Evolutionary conservation across 2,329 filamentous ascomycete species (phyloP).

Genomic region (Cercospora sesami): DNA sequence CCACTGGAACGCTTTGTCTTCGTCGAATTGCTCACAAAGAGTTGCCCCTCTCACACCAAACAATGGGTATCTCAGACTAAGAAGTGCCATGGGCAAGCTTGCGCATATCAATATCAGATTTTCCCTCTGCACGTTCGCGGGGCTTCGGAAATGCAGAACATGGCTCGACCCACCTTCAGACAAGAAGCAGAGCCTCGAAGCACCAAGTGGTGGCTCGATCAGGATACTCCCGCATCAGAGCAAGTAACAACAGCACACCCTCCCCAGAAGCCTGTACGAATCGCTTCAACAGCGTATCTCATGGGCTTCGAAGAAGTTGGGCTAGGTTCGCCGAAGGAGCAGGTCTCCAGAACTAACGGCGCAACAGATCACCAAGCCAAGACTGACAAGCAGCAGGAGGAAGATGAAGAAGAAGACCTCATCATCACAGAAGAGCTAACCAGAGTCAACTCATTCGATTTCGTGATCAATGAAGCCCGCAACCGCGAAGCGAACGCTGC

Average conservation of each 20-base stretch:
- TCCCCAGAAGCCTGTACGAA: neutral
- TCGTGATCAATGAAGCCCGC: constrained; percentile 12
- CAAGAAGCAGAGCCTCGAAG: neutral
- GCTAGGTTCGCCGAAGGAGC: neutral
- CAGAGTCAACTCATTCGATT: constrained; percentile 19
- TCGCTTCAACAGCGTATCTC: neutral
- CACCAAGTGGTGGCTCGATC: constrained; percentile 3
- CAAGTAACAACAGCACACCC: neutral
- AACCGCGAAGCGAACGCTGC: constrained; percentile 13
- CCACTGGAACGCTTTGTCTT: neutral
- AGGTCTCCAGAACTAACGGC: neutral
- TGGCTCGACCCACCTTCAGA: neutral
- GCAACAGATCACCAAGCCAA: neutral
- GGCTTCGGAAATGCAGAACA: neutral
- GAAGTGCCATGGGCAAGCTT: neutral
- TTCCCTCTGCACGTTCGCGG: neutral
- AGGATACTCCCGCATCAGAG: neutral
- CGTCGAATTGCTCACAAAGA: neutral
- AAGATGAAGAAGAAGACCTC: constrained; percentile 14
- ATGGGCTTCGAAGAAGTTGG: constrained; percentile 20
- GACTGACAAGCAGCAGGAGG: neutral
- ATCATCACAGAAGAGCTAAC: constrained; percentile 1
- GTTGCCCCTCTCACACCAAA: neutral
- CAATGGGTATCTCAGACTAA: neutral
- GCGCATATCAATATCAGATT: neutral